Evolutionary conservation across 2,329 filamentous ascomycete species (phyloP).

Genomic region (Cadophora sp.): DNA sequence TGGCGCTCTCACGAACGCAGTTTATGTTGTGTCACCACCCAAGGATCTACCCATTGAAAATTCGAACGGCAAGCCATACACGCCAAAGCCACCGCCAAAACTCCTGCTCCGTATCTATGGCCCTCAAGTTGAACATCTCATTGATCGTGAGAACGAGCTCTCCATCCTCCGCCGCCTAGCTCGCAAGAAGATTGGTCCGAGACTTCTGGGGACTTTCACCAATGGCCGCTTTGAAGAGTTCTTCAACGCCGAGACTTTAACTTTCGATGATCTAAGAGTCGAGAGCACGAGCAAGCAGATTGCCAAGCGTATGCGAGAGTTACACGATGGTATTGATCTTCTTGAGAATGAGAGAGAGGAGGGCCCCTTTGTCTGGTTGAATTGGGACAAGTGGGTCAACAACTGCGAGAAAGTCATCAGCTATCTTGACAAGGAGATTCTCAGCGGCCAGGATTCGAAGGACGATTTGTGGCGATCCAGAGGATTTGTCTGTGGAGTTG

Average conservation of each 20-base stretch:
- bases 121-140: constrained; percentile 92
- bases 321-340: constrained; percentile 92
- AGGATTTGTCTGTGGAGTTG: constrained; percentile 82
- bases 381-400: constrained; percentile 80
- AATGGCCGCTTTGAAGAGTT: constrained; percentile 98
- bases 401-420: constrained; percentile 59
- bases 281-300: constrained; percentile 89
- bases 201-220: constrained; percentile 86
- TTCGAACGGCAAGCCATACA: constrained; percentile 48
- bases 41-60: constrained; percentile 57
- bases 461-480: constrained; percentile 67
- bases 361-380: constrained; percentile 85
- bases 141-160: constrained; percentile 90
- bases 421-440: constrained; percentile 64
- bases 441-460: constrained; percentile 45
- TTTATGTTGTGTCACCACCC: constrained; percentile 91
- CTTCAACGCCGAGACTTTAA: constrained; percentile 84
- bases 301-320: constrained; percentile 94
- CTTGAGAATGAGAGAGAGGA: constrained; percentile 77
- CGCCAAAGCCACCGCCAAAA: constrained; percentile 56
- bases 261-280: constrained; percentile 75
- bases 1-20: constrained; percentile 93
- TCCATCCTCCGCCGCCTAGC: constrained; percentile 85
- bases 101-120: constrained; percentile 92
- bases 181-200: constrained; percentile 90